phyloP scores from a whole-genome alignment of 2,329 filamentous ascomycete species.

The Phyllosticta paracitricarpa region DNA sequence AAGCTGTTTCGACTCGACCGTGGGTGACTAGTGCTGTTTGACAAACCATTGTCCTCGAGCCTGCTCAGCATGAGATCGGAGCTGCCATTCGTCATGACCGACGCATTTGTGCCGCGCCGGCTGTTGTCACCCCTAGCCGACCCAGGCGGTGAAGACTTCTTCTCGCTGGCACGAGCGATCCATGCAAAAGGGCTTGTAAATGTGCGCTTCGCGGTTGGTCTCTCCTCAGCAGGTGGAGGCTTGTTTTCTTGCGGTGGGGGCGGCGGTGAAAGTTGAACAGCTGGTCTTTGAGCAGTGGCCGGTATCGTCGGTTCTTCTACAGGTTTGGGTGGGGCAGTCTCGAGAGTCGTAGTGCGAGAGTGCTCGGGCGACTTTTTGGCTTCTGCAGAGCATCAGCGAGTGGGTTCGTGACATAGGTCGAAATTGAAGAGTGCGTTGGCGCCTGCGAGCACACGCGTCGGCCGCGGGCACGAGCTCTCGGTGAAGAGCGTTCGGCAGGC shows the following conservation, averaged over 20 bases:
- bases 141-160: constrained; percentile 49
- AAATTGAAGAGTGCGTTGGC: neutral
- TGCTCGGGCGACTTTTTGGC: constrained; percentile 9
- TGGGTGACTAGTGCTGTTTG: constrained; percentile 17
- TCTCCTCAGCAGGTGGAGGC: constrained; percentile 24
- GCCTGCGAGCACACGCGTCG: neutral
- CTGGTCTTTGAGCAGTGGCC: constrained; percentile 41
- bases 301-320: constrained; percentile 4
- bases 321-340: constrained; percentile 3
- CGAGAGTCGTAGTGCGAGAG: constrained; percentile 6
- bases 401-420: constrained; percentile 1
- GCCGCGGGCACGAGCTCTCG: neutral
- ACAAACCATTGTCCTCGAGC: constrained; percentile 51
- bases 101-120: constrained; percentile 69
- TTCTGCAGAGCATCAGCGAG: constrained; percentile 7
- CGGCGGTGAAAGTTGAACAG: constrained; percentile 42
- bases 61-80: constrained; percentile 68
- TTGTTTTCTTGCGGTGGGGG: constrained; percentile 21
- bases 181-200: constrained; percentile 82
- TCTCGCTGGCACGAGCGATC: constrained; percentile 57
- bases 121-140: constrained; percentile 33
- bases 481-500: neutral
- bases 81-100: constrained; percentile 66
- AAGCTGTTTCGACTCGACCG: constrained; percentile 31
- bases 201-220: constrained; percentile 47